These are phyloP conservation scores for Leucosporidium yakuticum DNA, from an alignment of 768 basidiomycete species.

Conservation along the genomic window DNA sequence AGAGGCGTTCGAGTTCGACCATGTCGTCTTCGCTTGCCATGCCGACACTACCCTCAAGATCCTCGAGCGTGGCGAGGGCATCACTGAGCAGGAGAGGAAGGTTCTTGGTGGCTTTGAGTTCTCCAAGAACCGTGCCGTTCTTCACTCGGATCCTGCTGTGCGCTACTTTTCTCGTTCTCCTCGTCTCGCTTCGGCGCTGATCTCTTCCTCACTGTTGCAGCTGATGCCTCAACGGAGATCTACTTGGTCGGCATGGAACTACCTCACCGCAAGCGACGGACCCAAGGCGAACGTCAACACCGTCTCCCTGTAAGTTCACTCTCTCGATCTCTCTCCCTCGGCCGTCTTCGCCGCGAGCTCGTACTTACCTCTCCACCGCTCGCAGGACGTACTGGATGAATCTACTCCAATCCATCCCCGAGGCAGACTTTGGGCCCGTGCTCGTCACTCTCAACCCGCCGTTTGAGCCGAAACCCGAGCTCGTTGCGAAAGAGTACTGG, in stretches of 20 bases:
- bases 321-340: neutral
- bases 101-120: slow-evolving; percentile 60
- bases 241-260: slow-evolving; percentile 78
- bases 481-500: slow-evolving; percentile 51
- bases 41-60: slow-evolving; percentile 57
- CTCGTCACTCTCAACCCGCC: slow-evolving; percentile 70
- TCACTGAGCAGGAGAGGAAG: slow-evolving; percentile 53
- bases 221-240: slow-evolving; percentile 59
- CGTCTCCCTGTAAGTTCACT: slow-evolving; percentile 55
- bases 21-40: slow-evolving; percentile 68
- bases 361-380: neutral
- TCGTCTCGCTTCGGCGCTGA: neutral
- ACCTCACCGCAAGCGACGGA: slow-evolving; percentile 53
- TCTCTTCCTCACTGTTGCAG: slow-evolving; percentile 42
- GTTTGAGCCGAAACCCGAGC: slow-evolving; percentile 52
- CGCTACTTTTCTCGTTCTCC: slow-evolving; percentile 34
- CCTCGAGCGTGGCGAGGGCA: slow-evolving; percentile 42
- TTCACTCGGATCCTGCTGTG: slow-evolving; percentile 62
- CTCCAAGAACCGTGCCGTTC: slow-evolving; percentile 60
- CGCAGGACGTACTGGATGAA: slow-evolving; percentile 63
- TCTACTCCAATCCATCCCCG: slow-evolving; percentile 61
- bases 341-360: neutral
- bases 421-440: slow-evolving; percentile 55
- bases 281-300: slow-evolving; percentile 53
- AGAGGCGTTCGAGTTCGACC: slow-evolving; percentile 53